Evolutionary conservation across 768 basidiomycete species (phyloP).

Genomic region (Rhodocollybia butyracea): DNA sequence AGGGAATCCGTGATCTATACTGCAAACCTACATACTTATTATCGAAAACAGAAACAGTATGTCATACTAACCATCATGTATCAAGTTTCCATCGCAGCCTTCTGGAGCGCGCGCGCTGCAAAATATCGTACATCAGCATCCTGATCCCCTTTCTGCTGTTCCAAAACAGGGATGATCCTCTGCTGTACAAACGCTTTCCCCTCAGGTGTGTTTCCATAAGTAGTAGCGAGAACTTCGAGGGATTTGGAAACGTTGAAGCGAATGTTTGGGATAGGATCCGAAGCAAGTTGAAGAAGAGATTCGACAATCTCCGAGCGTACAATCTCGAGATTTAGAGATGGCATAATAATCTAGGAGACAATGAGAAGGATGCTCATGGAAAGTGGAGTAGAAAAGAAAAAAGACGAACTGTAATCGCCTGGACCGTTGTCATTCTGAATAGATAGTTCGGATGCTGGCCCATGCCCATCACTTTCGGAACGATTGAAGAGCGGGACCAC

Average conservation of each 20-base stretch:
- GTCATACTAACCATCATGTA: not conserved
- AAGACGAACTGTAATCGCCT: conserved; percentile 86
- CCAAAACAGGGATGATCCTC: conserved; percentile 77
- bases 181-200: conserved; percentile 74
- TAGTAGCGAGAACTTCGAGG: conserved; percentile 80
- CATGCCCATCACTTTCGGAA: conserved; percentile 97
- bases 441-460: conserved; percentile 95
- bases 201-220: conserved; percentile 60
- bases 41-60: not conserved
- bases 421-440: conserved; percentile 97
- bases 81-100: conserved; percentile 24
- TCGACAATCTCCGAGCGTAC: conserved; percentile 82
- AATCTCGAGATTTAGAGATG: conserved; percentile 81
- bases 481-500: conserved; percentile 91
- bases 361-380: conserved; percentile 7
- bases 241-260: conserved; percentile 98
- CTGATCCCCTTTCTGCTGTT: conserved; percentile 80
- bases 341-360: conserved; percentile 81
- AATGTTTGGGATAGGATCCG: conserved; percentile 96
- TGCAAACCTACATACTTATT: no score
- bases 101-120: conserved; percentile 76
- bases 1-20: not conserved
- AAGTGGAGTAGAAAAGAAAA: conserved; percentile 9
- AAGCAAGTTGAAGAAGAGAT: conserved; percentile 76
- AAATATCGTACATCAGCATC: conserved; percentile 98